Evolutionary conservation across 768 basidiomycete genomes (phyloP).

Genomic region (Lentinula guzmanii): DNA sequence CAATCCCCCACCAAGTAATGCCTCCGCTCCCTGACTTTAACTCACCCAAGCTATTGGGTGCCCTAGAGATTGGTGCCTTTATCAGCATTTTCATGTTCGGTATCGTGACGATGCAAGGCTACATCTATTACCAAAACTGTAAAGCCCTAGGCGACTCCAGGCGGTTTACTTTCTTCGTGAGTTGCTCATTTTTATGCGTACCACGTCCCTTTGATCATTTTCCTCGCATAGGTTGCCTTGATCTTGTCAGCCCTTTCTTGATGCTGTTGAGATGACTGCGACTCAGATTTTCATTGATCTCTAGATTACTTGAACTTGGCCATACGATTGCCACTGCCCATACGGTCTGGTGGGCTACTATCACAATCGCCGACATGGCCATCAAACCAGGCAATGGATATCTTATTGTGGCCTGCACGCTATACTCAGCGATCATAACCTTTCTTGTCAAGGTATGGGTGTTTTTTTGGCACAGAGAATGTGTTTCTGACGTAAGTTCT

Average conservation of each 20-base stretch:
- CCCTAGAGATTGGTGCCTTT: slow-evolving; percentile 3
- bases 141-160: not conserved
- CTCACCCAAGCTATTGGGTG: not conserved
- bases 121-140: slow-evolving; percentile 2
- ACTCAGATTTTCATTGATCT: not conserved
- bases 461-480: not conserved
- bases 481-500: not conserved
- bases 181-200: not conserved
- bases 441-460: not conserved
- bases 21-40: not conserved
- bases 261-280: too few species aligned
- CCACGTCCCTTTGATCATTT: not conserved
- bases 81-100: slow-evolving; percentile 1
- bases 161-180: not conserved
- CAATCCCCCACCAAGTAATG: not conserved
- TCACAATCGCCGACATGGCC: not conserved
- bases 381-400: slow-evolving; percentile 6
- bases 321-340: slow-evolving; percentile 5
- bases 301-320: slow-evolving; percentile 2
- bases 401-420: not conserved
- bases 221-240: not conserved
- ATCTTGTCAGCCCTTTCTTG: not conserved
- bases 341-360: slow-evolving; percentile 7
- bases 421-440: not conserved
- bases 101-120: not conserved